Percentiles rank a stretch among this genome's conserved stretches.
Evolutionary conservation across 805 yeast species (phyloP).

Genomic region (Wickerhamomyces kurtzmanii): DNA sequence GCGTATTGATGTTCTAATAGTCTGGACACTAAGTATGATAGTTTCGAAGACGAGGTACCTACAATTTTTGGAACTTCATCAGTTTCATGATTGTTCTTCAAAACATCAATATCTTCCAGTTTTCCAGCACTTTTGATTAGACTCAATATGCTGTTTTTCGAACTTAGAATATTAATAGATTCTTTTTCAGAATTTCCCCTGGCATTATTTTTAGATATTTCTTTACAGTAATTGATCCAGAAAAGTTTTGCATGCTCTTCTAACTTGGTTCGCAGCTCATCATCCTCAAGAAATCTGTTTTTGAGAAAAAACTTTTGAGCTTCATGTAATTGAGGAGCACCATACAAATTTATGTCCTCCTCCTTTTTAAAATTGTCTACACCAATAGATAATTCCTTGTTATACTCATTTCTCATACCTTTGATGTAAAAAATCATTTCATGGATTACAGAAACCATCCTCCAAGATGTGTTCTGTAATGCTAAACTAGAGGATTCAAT

Average conservation of each 20-base stretch:
- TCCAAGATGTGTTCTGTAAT: slow-evolving; percentile 44
- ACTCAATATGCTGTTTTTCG: slow-evolving; percentile 5
- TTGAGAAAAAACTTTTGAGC: slow-evolving; percentile 45
- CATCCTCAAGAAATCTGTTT: slow-evolving; percentile 32
- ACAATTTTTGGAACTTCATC: slow-evolving; percentile 23
- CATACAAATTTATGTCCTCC: slow-evolving; percentile 31
- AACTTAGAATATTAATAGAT: slow-evolving; percentile 4
- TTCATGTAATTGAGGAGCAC: slow-evolving; percentile 47
- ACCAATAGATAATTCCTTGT: slow-evolving; percentile 34
- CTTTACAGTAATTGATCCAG: slow-evolving; percentile 47
- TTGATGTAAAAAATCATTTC: slow-evolving; percentile 53
- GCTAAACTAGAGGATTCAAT: slow-evolving; percentile 38
- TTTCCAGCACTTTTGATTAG: slow-evolving; percentile 3
- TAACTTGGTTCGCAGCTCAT: slow-evolving; percentile 22
- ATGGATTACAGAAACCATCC: slow-evolving; percentile 45
- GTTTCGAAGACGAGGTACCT: slow-evolving; percentile 59
- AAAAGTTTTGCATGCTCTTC: slow-evolving; percentile 27
- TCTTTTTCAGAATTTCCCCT: slow-evolving; percentile 9
- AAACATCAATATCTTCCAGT: slow-evolving; percentile 5
- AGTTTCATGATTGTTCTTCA: not conserved
- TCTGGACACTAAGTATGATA: slow-evolving; percentile 48
- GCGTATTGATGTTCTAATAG: slow-evolving; percentile 39
- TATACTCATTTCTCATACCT: slow-evolving; percentile 32
- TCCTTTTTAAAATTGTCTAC: no score
- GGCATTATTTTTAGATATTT: slow-evolving; percentile 24